Base-by-base conservation (phyloP, 2,329 filamentous ascomycete genomes). In the Colletotrichum phormii region DNA sequence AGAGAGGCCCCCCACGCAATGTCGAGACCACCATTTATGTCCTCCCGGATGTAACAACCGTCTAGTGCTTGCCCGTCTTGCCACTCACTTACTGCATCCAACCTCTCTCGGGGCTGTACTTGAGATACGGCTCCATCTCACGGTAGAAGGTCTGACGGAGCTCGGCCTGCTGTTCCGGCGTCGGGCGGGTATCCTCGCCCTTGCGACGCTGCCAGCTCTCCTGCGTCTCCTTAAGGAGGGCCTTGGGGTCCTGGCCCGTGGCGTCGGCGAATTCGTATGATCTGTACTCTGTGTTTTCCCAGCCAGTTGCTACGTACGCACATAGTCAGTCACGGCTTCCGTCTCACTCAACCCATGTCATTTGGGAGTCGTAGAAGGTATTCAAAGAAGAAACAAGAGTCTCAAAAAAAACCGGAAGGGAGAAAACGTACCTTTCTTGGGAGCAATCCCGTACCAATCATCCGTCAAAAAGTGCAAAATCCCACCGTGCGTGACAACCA, bases 401-500 rank as follows among this genome's bases (percentile, higher is more conserved):
- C 37, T 42, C 37, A 18, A 26, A 49, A 12, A 24, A 11, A 18
- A n/a, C n/a, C n/a, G n/a, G n/a, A n/a, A n/a, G n/a, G n/a, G n/a
- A n/a, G n/a, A n/a, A 64, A 35, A 79, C 85, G 68, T 80, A 87
- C 86, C 83, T 71, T 73, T 75, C 0, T 77, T 77, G 4, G 85
- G 77, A 77, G 82, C 80, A 29, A 89, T 87, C 54, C 91, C 93
- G 66, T 90, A 86, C 90, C 92, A 97, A 78, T 97, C 95, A 76
- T 95, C 90, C 0, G 94, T 97, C 75, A 98, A 84, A 78, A 94
- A 97, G 81, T 98, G 95, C 77, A 97, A 80, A 77, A 95, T 93
- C 1, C 93, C 94, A 1, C 95, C 95, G 78, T 97, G 95, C 3
- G 94, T 93, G 8, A 97, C 94, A 2, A 95, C 87, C 0, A 92